Evolutionary conservation across 208 protist genomes (phyloP).

Genomic region (Leishmania major): DNA sequence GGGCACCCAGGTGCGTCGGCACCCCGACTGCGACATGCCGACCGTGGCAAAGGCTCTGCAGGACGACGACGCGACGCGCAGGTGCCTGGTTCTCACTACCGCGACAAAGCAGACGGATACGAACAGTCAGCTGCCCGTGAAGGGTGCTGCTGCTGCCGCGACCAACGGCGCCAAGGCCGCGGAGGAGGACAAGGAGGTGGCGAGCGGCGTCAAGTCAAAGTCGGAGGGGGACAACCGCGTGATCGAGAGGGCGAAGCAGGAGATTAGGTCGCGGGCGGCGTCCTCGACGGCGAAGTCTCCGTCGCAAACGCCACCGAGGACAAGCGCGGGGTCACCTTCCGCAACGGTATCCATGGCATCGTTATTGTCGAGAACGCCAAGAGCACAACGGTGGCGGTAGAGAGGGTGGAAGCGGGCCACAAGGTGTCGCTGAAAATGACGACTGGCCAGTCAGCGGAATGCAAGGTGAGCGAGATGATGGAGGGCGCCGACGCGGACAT

Average conservation of each 20-base stretch:
- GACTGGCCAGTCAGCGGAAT: constrained; percentile 25
- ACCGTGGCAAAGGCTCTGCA: constrained; percentile 25
- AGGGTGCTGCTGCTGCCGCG: not conserved
- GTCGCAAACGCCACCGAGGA: not conserved
- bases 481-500: constrained; percentile 14
- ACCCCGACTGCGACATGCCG: constrained; percentile 15
- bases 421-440: constrained; percentile 29
- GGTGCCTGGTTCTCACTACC: constrained; percentile 6
- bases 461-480: constrained; percentile 21
- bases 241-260: not conserved
- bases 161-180: not conserved
- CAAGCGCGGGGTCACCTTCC: not conserved
- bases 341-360: constrained; percentile 30
- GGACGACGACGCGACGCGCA: constrained; percentile 9
- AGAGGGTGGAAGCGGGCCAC: constrained; percentile 23
- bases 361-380: constrained; percentile 33
- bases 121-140: not conserved
- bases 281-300: not conserved
- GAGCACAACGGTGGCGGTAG: constrained; percentile 21
- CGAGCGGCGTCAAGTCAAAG: constrained; percentile 6
- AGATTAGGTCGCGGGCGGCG: too few relatives aligned
- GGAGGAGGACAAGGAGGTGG: not conserved
- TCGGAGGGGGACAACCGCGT: not conserved
- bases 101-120: constrained; percentile 15
- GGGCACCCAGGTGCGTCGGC: constrained; percentile 23